A percentile compares a stretch with the other conserved stretches of the same genome.
These are phyloP conservation scores for Solanum pennellii DNA, from an alignment of 257 asterid species.

Conservation along the genomic window DNA sequence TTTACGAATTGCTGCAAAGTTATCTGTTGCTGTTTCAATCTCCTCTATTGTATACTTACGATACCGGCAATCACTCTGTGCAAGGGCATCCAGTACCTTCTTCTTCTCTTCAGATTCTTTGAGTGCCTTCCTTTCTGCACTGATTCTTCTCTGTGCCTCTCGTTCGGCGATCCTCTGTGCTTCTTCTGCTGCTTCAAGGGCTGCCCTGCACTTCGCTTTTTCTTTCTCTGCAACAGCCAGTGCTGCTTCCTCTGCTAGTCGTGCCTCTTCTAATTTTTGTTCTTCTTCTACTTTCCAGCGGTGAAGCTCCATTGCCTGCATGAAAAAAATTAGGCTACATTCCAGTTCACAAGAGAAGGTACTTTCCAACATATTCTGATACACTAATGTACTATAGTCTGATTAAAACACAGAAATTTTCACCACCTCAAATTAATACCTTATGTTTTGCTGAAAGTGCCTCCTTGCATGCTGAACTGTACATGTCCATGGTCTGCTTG, in stretches of 20 bases:
- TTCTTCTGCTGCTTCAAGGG: conserved; percentile 84
- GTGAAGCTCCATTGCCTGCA: conserved; percentile 73
- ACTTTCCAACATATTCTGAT: neutral
- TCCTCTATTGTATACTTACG: conserved; percentile 72
- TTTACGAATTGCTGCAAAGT: conserved; percentile 50
- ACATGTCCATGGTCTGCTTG: conserved; percentile 93
- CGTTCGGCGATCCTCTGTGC: conserved; percentile 81
- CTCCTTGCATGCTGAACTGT: conserved; percentile 90
- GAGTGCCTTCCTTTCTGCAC: conserved; percentile 63
- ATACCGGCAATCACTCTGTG: conserved; percentile 52
- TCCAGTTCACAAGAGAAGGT: neutral
- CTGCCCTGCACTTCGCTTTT: conserved; percentile 68
- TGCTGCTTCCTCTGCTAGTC: conserved; percentile 71
- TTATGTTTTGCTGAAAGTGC: conserved; percentile 79
- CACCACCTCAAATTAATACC: conserved; percentile 13
- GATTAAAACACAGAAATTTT: neutral
- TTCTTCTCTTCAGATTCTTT: conserved; percentile 69
- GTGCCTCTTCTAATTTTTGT: conserved; percentile 58
- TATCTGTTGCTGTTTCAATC: conserved; percentile 71
- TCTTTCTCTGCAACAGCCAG: conserved; percentile 65
- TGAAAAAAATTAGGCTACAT: neutral
- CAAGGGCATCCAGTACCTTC: conserved; percentile 42
- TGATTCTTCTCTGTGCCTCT: conserved; percentile 70
- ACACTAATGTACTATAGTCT: neutral
- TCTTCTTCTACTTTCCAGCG: conserved; percentile 79